Percentiles rank a stretch among this genome's conserved stretches.
These are phyloP conservation scores for Ilyonectria destructans DNA, from an alignment of 2,329 filamentous ascomycete genomes.

Conservation along the genomic window DNA sequence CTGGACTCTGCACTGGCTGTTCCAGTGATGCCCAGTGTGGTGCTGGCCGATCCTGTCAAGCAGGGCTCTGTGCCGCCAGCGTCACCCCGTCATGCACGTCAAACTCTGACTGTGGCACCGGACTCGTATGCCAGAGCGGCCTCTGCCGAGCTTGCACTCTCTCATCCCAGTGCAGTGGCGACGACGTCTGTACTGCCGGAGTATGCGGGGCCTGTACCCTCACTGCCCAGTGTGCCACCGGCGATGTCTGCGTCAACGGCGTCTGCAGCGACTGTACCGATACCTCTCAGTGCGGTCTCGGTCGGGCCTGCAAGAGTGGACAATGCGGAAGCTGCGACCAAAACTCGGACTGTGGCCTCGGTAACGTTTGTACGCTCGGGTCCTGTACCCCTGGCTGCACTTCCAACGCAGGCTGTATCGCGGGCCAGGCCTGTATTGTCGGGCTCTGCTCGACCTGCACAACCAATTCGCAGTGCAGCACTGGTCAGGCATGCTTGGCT, in stretches of 20 bases:
- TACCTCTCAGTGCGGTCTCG: conserved; percentile 16
- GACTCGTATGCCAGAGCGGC: conserved; percentile 18
- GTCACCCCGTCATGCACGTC: conserved; percentile 20
- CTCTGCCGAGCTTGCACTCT: conserved; percentile 22
- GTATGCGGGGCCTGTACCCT: conserved; percentile 13
- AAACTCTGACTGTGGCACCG: conserved; percentile 11
- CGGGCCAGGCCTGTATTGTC: conserved; percentile 30
- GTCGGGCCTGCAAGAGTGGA: conserved; percentile 23
- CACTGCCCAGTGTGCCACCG: conserved; percentile 16
- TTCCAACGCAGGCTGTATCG: conserved; percentile 16
- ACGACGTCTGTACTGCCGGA: conserved; percentile 18
- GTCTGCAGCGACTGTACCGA: conserved; percentile 27
- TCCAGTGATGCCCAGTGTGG: conserved; percentile 18
- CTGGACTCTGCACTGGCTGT: conserved; percentile 22
- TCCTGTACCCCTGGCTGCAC: conserved; percentile 26
- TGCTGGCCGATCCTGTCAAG: conserved; percentile 19
- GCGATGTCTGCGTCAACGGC: conserved; percentile 23
- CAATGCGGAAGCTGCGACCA: conserved; percentile 15
- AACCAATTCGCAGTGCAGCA: conserved; percentile 21
- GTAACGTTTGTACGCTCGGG: conserved; percentile 29
- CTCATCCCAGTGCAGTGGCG: conserved; percentile 15
- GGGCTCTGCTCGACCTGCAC: conserved; percentile 22
- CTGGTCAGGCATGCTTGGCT: conserved; percentile 15
- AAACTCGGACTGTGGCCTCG: conserved; percentile 25
- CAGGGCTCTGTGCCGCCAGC: conserved; percentile 20